phyloP scores from a whole-genome alignment of 768 basidiomycete species.

The Mycena leptocephala region DNA sequence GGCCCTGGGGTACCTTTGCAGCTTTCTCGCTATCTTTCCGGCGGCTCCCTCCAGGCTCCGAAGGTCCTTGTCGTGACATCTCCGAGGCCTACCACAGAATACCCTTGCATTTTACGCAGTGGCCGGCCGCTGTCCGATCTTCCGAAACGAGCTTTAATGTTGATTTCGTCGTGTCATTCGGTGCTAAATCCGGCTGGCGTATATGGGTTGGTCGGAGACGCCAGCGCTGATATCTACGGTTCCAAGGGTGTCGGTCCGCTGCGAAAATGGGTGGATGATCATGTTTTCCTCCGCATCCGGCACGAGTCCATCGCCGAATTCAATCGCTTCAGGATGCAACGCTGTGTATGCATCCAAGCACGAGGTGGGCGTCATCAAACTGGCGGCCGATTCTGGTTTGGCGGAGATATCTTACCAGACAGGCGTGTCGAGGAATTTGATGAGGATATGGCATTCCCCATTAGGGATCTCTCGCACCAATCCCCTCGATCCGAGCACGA shows the following conservation, averaged over 20 bases:
- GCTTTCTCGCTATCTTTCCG: slow-evolving; percentile 19
- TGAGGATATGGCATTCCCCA: slow-evolving; percentile 32
- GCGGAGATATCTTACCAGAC: slow-evolving; percentile 1
- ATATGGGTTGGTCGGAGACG: slow-evolving; percentile 27
- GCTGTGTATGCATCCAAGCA: background rate
- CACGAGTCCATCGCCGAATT: slow-evolving; percentile 11
- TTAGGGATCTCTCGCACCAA: slow-evolving; percentile 31
- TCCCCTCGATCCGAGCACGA: slow-evolving; percentile 19
- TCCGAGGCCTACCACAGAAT: slow-evolving; percentile 5
- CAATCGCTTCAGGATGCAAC: background rate
- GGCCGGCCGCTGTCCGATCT: slow-evolving; percentile 49
- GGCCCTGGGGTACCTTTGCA: slow-evolving; percentile 53
- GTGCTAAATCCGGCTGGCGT: slow-evolving; percentile 8
- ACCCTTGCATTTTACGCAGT: slow-evolving; percentile 48
- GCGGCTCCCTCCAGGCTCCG: slow-evolving; percentile 43
- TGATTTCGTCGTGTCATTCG: slow-evolving; percentile 28
- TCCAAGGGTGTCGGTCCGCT: slow-evolving; percentile 41
- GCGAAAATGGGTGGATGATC: slow-evolving; percentile 46
- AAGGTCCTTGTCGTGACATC: slow-evolving; percentile 34
- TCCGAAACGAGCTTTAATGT: slow-evolving; percentile 3
- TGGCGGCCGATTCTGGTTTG: slow-evolving; percentile 31
- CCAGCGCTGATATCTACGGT: slow-evolving; percentile 33
- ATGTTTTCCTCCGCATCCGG: slow-evolving; percentile 39
- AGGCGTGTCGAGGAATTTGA: slow-evolving; percentile 28
- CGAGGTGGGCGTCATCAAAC: slow-evolving; percentile 14